Evolutionary conservation across 2,329 filamentous ascomycete species (phyloP).

Genomic region (Paecilomyces dactylethromorphus): DNA sequence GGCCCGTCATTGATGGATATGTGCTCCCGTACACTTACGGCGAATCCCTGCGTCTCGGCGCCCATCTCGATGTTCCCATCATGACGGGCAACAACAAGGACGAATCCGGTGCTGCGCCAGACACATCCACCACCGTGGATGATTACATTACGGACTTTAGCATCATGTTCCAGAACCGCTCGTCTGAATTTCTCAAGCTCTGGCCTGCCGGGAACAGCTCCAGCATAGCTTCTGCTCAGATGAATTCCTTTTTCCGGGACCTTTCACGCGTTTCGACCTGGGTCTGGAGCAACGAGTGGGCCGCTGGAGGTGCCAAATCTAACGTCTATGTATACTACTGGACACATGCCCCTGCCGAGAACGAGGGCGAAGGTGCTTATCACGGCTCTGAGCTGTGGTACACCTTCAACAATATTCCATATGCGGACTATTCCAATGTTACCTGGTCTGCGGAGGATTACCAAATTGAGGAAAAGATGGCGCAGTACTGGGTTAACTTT

Average conservation of each 20-base stretch:
- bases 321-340: conserved; percentile 25
- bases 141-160: conserved; percentile 11
- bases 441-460: conserved; percentile 22
- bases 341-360: conserved; percentile 19
- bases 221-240: conserved; percentile 15
- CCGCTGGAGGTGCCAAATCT: conserved; percentile 13
- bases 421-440: conserved; percentile 13
- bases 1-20: conserved; percentile 22
- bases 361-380: conserved; percentile 16
- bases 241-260: conserved; percentile 15
- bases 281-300: conserved; percentile 19
- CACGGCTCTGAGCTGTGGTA: conserved; percentile 26
- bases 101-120: conserved; percentile 13
- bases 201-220: conserved; percentile 17
- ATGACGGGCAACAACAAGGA: conserved; percentile 24
- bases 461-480: conserved; percentile 16
- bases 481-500: conserved; percentile 27
- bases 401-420: conserved; percentile 24
- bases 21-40: conserved; percentile 18
- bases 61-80: conserved; percentile 19
- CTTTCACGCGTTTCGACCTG: conserved; percentile 17
- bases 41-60: conserved; percentile 8
- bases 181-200: conserved; percentile 12
- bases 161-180: conserved; percentile 13
- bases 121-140: conserved; percentile 6